Conservation (phyloP, 192 early-diverging fungal genomes). For the Coemansia interrupta region DNA sequence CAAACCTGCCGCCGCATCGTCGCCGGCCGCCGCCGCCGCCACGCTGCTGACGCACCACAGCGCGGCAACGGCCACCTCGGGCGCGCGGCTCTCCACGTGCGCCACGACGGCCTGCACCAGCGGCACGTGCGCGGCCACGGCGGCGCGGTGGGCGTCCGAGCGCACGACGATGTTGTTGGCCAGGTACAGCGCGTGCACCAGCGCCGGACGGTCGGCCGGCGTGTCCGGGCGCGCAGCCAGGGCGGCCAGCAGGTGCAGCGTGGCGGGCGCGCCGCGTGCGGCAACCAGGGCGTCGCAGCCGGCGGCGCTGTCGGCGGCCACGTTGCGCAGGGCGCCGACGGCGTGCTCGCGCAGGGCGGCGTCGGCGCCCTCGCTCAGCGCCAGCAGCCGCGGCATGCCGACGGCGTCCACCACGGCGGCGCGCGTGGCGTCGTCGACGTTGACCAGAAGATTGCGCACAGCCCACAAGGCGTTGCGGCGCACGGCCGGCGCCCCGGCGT, state of each 20-base stretch:
- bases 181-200: slow-evolving; percentile 42
- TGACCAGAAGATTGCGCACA: slow-evolving; percentile 35
- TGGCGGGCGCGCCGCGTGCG: slow-evolving; percentile 12
- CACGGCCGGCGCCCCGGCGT: slow-evolving; percentile 11
- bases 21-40: slow-evolving; percentile 11
- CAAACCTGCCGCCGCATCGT: slow-evolving; percentile 8
- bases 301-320: slow-evolving; percentile 24
- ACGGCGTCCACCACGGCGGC: slow-evolving; percentile 25
- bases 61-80: slow-evolving; percentile 40
- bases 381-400: slow-evolving; percentile 19
- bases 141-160: slow-evolving; percentile 17
- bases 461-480: slow-evolving; percentile 48
- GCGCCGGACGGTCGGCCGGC: slow-evolving; percentile 7
- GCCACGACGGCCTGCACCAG: slow-evolving; percentile 25
- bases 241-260: slow-evolving; percentile 23
- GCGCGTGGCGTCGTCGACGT: slow-evolving; percentile 34
- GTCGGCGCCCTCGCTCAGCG: slow-evolving; percentile 20
- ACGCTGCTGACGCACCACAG: slow-evolving; percentile 51
- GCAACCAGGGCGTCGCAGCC: slow-evolving; percentile 29
- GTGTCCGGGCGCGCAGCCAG: slow-evolving; percentile 9
- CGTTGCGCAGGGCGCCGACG: slow-evolving; percentile 33
- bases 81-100: slow-evolving; percentile 6
- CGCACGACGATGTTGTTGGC: slow-evolving; percentile 41
- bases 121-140: slow-evolving; percentile 15
- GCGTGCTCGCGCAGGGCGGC: slow-evolving; percentile 35